A percentile compares a stretch with the other conserved stretches of the same genome.
phyloP scores from a whole-genome alignment of 495 filamentous ascomycete genomes.

The Articulospora tetracladia region DNA sequence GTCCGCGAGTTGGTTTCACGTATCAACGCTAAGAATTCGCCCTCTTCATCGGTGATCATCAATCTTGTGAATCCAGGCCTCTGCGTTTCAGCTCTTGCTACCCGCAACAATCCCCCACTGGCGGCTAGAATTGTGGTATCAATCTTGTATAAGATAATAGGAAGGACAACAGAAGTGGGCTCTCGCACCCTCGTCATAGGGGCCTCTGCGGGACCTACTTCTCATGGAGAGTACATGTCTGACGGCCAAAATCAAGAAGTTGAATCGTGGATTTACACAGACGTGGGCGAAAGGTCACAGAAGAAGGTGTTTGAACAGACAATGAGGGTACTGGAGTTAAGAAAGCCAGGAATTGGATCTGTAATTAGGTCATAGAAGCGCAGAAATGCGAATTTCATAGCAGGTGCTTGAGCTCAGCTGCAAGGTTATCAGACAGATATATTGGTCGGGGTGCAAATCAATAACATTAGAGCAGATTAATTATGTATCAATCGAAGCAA shows the following conservation, averaged over 20 bases:
- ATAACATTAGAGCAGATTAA: too few relatives aligned
- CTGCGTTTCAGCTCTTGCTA: neutral
- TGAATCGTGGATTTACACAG: neutral
- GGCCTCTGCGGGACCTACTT: neutral
- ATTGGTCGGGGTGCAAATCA: too few relatives aligned
- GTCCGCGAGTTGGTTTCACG: neutral
- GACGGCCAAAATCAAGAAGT: neutral
- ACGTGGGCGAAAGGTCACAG: neutral
- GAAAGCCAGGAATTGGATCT: neutral
- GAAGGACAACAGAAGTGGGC: neutral
- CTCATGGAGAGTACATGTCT: neutral
- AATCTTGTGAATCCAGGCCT: neutral
- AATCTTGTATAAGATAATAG: neutral
- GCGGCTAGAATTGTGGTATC: neutral
- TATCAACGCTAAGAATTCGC: neutral
- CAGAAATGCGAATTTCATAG: too few relatives aligned
- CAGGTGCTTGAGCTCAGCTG: too few relatives aligned
- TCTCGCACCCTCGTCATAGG: neutral
- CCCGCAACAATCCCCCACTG: neutral
- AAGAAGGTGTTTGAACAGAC: conserved; percentile 3
- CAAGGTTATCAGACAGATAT: too few relatives aligned
- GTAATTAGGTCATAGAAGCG: too few relatives aligned
- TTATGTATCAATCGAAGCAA: too few relatives aligned
- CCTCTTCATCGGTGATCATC: neutral
- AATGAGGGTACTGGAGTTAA: neutral